These are phyloP conservation scores for Candida yuanshanica DNA, from an alignment of 805 yeast genomes.

Conservation along the genomic window DNA sequence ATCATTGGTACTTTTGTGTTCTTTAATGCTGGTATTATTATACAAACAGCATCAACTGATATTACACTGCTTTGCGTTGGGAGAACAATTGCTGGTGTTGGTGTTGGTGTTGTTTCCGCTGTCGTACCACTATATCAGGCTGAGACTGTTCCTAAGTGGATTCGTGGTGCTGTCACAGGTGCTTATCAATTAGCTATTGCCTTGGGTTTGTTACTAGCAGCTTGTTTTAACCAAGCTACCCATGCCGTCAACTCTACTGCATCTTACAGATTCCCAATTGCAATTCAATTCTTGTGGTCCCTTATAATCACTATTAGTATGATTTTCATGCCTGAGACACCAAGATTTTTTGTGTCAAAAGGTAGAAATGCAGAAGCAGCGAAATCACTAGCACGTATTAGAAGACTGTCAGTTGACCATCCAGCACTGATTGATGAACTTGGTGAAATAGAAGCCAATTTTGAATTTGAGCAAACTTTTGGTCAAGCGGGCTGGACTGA, in stretches of 20 bases:
- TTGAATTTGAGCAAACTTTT: constrained; percentile 36
- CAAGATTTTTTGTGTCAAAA: constrained; percentile 59
- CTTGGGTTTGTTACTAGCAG: constrained; percentile 65
- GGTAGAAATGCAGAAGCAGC: constrained; percentile 51
- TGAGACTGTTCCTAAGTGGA: constrained; percentile 70
- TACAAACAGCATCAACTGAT: constrained; percentile 40
- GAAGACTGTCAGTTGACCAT: constrained; percentile 41
- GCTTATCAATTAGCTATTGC: constrained; percentile 70
- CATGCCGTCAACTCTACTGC: constrained; percentile 44
- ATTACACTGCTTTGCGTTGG: constrained; percentile 54
- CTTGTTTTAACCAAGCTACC: constrained; percentile 65
- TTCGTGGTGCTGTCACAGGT: constrained; percentile 71
- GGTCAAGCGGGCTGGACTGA: constrained; percentile 26
- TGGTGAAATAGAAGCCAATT: constrained; percentile 42
- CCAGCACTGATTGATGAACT: constrained; percentile 38
- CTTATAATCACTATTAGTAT: constrained; percentile 52
- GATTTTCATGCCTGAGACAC: constrained; percentile 67
- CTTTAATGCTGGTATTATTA: constrained; percentile 46
- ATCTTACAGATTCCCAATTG: constrained; percentile 70
- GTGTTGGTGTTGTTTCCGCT: constrained; percentile 69
- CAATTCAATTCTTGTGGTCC: constrained; percentile 65
- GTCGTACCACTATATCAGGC: constrained; percentile 72
- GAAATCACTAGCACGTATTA: constrained; percentile 44
- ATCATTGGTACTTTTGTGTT: constrained; percentile 35
- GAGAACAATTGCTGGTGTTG: constrained; percentile 61